A percentile compares a stretch with the other conserved stretches of the same genome.
Evolutionary conservation across 2,329 filamentous ascomycete species (phyloP).

Genomic region (Botrytis galanthina): DNA sequence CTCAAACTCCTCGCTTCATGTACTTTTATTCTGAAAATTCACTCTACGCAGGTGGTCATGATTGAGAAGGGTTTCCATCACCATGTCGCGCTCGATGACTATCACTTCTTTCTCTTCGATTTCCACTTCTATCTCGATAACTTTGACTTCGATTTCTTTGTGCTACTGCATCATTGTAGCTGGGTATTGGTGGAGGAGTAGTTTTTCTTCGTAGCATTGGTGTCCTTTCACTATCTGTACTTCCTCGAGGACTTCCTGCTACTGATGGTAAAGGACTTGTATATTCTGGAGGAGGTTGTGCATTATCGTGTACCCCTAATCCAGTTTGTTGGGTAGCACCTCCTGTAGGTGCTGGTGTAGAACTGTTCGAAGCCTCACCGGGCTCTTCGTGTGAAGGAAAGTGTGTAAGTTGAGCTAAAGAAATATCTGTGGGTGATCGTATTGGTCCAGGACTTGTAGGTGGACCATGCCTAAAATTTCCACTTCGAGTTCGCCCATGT

Average conservation of each 20-base stretch:
- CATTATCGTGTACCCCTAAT: slow-evolving; percentile 45
- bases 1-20: slow-evolving; percentile 1
- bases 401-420: slow-evolving; percentile 79
- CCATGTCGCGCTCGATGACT: slow-evolving; percentile 27
- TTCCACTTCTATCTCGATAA: slow-evolving; percentile 26
- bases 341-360: slow-evolving; percentile 32
- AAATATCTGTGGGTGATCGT: slow-evolving; percentile 92
- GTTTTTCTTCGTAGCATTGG: slow-evolving; percentile 46
- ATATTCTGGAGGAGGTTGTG: slow-evolving; percentile 69
- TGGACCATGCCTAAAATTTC: slow-evolving; percentile 69
- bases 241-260: slow-evolving; percentile 47
- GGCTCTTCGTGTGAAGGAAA: slow-evolving; percentile 66
- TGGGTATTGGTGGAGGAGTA: slow-evolving; percentile 39
- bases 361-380: slow-evolving; percentile 46
- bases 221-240: slow-evolving; percentile 52
- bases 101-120: slow-evolving; percentile 23
- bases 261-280: slow-evolving; percentile 61
- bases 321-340: slow-evolving; percentile 26
- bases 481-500: slow-evolving; percentile 73
- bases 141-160: slow-evolving; percentile 32
- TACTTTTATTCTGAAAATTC: background rate
- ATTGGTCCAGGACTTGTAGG: slow-evolving; percentile 86
- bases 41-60: slow-evolving; percentile 23
- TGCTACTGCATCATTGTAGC: slow-evolving; percentile 39
- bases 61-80: slow-evolving; percentile 21